These are phyloP conservation scores for Eucalyptus virginea DNA, from an alignment of 345 rosid genomes.

Conservation along the genomic window DNA sequence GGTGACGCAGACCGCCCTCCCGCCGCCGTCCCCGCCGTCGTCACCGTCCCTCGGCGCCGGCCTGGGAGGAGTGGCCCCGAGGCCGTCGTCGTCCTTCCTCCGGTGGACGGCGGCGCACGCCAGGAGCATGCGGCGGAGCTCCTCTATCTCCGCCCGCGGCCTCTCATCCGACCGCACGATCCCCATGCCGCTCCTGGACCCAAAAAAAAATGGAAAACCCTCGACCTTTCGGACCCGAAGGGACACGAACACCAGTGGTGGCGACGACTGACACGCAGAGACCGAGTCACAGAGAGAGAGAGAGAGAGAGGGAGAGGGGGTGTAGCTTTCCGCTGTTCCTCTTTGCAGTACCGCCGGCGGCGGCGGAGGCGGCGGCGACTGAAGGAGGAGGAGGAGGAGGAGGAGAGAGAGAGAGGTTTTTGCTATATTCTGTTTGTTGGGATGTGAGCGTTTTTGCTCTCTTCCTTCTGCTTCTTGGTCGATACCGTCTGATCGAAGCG, in stretches of 20 bases:
- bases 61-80: not conserved
- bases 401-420: not conserved
- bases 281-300: not conserved
- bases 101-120: constrained; percentile 20
- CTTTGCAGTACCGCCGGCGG: not conserved
- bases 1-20: constrained; percentile 56
- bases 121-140: constrained; percentile 29
- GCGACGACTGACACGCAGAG: not conserved
- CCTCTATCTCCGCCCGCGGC: constrained; percentile 31
- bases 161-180: constrained; percentile 34
- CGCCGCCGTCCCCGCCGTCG: not conserved
- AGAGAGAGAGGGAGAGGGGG: no score
- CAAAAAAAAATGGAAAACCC: not conserved
- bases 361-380: not conserved
- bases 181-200: constrained; percentile 17
- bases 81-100: constrained; percentile 20
- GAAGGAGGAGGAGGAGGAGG: not conserved
- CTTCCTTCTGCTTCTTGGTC: not conserved
- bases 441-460: not conserved
- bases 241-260: not conserved
- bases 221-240: not conserved
- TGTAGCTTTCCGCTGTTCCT: not conserved
- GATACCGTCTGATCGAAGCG: not conserved
- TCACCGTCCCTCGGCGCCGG: not conserved
- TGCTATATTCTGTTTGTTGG: not conserved